These are phyloP conservation scores for Cryomyces minteri DNA, from an alignment of 495 filamentous ascomycete genomes.

Conservation along the genomic window DNA sequence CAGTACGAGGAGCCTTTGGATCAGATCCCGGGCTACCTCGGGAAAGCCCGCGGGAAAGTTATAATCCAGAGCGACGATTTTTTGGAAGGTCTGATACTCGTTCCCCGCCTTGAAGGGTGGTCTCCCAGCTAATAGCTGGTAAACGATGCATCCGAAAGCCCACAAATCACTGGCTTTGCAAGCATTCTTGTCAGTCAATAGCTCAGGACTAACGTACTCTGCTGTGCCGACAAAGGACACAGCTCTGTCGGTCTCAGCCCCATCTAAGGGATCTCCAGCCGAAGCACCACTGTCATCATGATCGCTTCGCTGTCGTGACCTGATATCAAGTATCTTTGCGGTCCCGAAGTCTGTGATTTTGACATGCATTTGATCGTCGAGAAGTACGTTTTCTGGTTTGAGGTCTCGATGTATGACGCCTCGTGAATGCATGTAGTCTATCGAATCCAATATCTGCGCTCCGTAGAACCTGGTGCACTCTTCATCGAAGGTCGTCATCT, in stretches of 20 bases:
- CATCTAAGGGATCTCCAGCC: conserved; percentile 29
- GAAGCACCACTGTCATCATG: conserved; percentile 11
- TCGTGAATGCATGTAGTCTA: conserved; percentile 94
- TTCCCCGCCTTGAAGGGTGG: conserved; percentile 97
- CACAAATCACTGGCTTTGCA: conserved; percentile 97
- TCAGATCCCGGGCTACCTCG: conserved; percentile 68
- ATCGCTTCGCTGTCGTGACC: conserved; percentile 30
- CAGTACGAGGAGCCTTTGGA: conserved; percentile 80
- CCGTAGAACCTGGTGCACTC: conserved; percentile 93
- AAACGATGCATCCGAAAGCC: conserved; percentile 99
- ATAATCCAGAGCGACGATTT: conserved; percentile 88
- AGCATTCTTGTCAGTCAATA: conserved; percentile 86
- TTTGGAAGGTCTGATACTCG: conserved; percentile 96
- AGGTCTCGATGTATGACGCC: conserved; percentile 95
- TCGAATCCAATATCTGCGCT: conserved; percentile 88
- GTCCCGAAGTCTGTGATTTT: conserved; percentile 99
- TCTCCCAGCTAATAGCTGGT: conserved; percentile 80
- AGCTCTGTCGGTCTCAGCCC: conserved; percentile 50
- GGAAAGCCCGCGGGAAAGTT: conserved; percentile 88
- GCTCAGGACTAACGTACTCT: conserved; percentile 94
- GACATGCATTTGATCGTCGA: conserved; percentile 90
- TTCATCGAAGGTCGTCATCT: conserved; percentile 82
- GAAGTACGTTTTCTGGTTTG: conserved; percentile 92
- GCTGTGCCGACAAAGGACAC: conserved; percentile 96
- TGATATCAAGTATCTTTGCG: conserved; percentile 70